These are phyloP conservation scores for Parafenestella ontariensis DNA, from an alignment of 2,329 filamentous ascomycete genomes.

Conservation along the genomic window DNA sequence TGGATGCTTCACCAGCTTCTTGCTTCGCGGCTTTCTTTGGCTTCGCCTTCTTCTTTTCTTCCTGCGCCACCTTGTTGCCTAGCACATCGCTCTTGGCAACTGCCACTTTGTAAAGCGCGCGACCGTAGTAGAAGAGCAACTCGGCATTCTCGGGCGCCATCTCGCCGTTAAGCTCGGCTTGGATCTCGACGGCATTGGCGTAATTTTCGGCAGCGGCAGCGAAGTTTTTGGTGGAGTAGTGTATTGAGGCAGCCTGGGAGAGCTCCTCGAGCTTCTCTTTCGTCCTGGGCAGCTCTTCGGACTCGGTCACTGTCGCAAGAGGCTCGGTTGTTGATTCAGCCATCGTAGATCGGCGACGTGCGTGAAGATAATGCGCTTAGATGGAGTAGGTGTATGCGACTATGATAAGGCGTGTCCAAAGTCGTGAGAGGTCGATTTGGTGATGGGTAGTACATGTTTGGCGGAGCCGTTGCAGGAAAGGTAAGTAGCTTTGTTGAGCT, in stretches of 20 bases:
- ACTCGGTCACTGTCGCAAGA: slow-evolving; percentile 27
- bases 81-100: slow-evolving; percentile 94
- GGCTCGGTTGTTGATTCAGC: slow-evolving; percentile 29
- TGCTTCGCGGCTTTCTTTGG: slow-evolving; percentile 55
- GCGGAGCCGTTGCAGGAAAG: slow-evolving; percentile 7
- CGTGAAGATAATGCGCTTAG: background rate
- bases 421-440: slow-evolving; percentile 1
- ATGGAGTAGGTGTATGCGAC: background rate
- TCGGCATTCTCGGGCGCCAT: slow-evolving; percentile 90
- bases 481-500: slow-evolving; percentile 6
- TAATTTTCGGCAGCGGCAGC: slow-evolving; percentile 85
- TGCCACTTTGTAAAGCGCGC: slow-evolving; percentile 91
- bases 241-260: slow-evolving; percentile 78
- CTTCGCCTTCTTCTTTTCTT: slow-evolving; percentile 61
- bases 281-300: slow-evolving; percentile 51
- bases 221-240: slow-evolving; percentile 91
- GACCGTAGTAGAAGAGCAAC: slow-evolving; percentile 91
- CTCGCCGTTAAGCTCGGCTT: slow-evolving; percentile 91
- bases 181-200: slow-evolving; percentile 85
- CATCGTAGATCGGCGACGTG: slow-evolving; percentile 23
- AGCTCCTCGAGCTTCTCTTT: slow-evolving; percentile 76
- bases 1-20: slow-evolving; percentile 46
- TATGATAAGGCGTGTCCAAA: background rate
- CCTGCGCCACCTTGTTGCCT: slow-evolving; percentile 75
- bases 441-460: background rate